Evolutionary conservation across 179 eudicot species (phyloP).

Genomic region (Silene noctiflora): DNA sequence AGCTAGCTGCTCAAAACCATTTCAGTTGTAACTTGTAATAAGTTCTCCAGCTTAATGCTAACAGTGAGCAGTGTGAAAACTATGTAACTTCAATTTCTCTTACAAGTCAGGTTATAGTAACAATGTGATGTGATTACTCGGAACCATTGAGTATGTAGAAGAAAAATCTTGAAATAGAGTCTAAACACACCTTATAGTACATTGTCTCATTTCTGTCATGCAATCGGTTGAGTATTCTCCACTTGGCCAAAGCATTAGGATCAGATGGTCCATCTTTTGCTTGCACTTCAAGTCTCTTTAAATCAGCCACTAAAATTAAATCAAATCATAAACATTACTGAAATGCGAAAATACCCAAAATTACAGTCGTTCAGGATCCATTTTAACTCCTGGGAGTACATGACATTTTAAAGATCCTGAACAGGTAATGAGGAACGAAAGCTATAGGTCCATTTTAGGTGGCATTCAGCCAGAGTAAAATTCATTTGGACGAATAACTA

Average conservation of each 20-base stretch:
- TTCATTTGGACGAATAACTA: not conserved
- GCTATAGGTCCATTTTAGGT: not conserved
- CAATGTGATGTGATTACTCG: not conserved
- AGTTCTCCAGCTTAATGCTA: not conserved
- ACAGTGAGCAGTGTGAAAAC: not conserved
- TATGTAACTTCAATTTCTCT: not conserved
- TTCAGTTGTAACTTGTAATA: not conserved
- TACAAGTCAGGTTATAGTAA: not conserved
- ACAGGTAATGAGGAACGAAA: not conserved
- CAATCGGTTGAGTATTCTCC: conserved; percentile 94
- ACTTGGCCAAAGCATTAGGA: conserved; percentile 87
- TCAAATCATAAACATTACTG: conserved; percentile 1
- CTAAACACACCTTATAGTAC: conserved; percentile 72
- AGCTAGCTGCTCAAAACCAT: not conserved
- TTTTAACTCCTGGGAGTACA: not conserved
- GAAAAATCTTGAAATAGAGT: conserved; percentile 8
- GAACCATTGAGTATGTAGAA: not conserved
- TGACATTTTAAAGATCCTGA: not conserved
- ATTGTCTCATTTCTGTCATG: conserved; percentile 98
- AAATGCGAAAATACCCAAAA: not conserved
- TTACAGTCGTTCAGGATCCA: not conserved
- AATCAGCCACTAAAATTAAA: conserved; percentile 59
- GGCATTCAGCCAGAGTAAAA: not conserved
- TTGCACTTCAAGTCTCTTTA: conserved; percentile 72
- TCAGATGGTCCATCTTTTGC: conserved; percentile 97